Evolutionary conservation across 1,139 yeast species (phyloP).

Genomic region (Yamadazyma siamensis): DNA sequence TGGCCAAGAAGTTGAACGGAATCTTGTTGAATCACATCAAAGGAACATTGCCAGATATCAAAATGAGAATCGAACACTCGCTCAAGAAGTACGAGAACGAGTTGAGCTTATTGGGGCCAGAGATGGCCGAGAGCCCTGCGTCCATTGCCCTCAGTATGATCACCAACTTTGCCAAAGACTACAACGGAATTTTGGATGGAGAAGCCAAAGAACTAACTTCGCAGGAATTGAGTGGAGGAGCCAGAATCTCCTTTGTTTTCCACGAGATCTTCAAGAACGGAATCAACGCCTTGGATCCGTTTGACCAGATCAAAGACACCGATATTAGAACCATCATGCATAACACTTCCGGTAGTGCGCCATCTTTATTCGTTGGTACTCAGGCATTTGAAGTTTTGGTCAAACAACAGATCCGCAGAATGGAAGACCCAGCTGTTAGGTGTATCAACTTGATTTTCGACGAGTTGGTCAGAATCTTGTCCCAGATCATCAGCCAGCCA

Average conservation of each 20-base stretch:
- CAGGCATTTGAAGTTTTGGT: slow-evolving; percentile 96
- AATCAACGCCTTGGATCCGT: slow-evolving; percentile 89
- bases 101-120: slow-evolving; percentile 75
- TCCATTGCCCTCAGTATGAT: slow-evolving; percentile 88
- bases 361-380: slow-evolving; percentile 96
- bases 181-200: slow-evolving; percentile 89
- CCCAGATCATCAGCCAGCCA: slow-evolving; percentile 79
- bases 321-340: slow-evolving; percentile 98
- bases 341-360: slow-evolving; percentile 95
- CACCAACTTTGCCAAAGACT: slow-evolving; percentile 90
- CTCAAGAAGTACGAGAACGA: slow-evolving; percentile 82
- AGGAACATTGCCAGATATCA: slow-evolving; percentile 91
- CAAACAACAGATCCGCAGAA: slow-evolving; percentile 89
- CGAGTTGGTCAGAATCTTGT: slow-evolving; percentile 85
- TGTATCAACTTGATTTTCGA: slow-evolving; percentile 91
- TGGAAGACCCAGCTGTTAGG: slow-evolving; percentile 90
- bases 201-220: slow-evolving; percentile 85
- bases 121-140: slow-evolving; percentile 81
- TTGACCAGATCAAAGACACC: slow-evolving; percentile 93
- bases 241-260: slow-evolving; percentile 95
- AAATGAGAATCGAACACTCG: slow-evolving; percentile 81
- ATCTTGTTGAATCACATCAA: slow-evolving; percentile 91
- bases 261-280: slow-evolving; percentile 96
- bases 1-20: slow-evolving; percentile 88
- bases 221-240: slow-evolving; percentile 92